Evolutionary conservation across 2,329 filamentous ascomycete genomes (phyloP).

Genomic region (Neofusicoccum cordaticola): DNA sequence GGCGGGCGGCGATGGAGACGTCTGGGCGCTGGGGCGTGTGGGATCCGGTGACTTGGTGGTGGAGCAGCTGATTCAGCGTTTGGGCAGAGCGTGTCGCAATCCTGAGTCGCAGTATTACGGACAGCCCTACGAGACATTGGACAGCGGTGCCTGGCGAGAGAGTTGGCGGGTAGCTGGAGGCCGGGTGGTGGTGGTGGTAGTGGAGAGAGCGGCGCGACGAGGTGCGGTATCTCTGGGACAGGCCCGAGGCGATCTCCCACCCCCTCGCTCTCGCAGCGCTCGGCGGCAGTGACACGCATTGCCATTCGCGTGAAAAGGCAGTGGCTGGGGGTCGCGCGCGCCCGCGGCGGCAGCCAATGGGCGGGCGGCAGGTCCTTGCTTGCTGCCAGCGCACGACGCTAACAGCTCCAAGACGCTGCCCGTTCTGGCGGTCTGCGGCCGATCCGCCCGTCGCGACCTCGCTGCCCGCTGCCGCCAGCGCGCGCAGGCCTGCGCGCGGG

Average conservation of each 20-base stretch:
- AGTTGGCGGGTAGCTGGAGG: neutral
- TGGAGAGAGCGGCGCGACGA: neutral
- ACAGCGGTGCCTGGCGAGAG: neutral
- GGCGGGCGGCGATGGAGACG: conserved; percentile 7
- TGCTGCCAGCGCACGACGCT: neutral
- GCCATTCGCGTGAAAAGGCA: neutral
- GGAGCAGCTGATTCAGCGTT: conserved; percentile 3
- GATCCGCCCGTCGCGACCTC: neutral
- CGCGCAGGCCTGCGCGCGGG: neutral
- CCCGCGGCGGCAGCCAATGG: neutral
- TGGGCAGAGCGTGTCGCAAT: conserved; percentile 3
- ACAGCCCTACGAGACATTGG: conserved; percentile 17
- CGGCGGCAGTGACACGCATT: conserved; percentile 11
- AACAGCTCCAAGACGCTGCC: neutral
- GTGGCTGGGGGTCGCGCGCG: conserved; percentile 1
- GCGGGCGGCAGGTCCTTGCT: neutral
- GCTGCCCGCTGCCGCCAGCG: neutral
- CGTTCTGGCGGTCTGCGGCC: neutral
- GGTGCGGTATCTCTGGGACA: neutral
- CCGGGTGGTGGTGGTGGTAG: neutral
- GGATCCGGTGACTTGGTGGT: conserved; percentile 10
- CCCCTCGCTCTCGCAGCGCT: neutral
- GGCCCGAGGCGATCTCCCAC: neutral
- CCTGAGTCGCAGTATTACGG: conserved; percentile 9
- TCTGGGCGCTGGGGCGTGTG: neutral